Conservation (phyloP, 768 basidiomycete genomes). For the Xerocomus potaroensis region DNA sequence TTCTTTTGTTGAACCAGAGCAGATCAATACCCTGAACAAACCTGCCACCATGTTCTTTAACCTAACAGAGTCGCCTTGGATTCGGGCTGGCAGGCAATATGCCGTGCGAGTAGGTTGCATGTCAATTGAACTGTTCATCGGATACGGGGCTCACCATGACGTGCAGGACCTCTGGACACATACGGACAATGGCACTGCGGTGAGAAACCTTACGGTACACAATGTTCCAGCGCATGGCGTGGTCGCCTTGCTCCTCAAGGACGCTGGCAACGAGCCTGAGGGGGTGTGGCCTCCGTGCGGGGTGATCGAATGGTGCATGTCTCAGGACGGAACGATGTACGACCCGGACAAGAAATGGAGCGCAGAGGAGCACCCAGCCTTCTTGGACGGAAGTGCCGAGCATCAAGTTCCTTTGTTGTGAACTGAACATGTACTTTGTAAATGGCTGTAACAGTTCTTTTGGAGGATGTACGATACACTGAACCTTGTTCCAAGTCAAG, state of each 20-base stretch:
- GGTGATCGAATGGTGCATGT: constrained; percentile 53
- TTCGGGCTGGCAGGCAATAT: constrained; percentile 62
- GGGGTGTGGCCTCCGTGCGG: constrained; percentile 56
- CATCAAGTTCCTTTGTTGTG: background rate
- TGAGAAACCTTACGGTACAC: constrained; percentile 51
- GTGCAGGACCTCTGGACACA: constrained; percentile 68
- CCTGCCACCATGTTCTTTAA: constrained; percentile 57
- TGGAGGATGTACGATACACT: background rate
- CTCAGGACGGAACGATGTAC: constrained; percentile 49
- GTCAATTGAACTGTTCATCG: background rate
- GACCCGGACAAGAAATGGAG: constrained; percentile 28
- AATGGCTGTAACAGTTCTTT: background rate
- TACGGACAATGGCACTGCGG: constrained; percentile 63
- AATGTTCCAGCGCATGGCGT: constrained; percentile 66
- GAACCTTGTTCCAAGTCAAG: background rate
- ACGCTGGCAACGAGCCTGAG: constrained; percentile 63
- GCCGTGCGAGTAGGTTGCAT: constrained; percentile 49
- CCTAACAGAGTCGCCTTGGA: constrained; percentile 67
- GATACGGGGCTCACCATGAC: background rate
- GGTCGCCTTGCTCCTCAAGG: constrained; percentile 58
- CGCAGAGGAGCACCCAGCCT: constrained; percentile 13
- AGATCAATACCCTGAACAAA: constrained; percentile 60
- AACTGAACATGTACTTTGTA: background rate
- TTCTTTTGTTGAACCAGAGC: constrained; percentile 2
- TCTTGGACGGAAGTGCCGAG: background rate